These are phyloP conservation scores for Kuraishia floccosa DNA, from an alignment of 805 yeast genomes.

Conservation along the genomic window DNA sequence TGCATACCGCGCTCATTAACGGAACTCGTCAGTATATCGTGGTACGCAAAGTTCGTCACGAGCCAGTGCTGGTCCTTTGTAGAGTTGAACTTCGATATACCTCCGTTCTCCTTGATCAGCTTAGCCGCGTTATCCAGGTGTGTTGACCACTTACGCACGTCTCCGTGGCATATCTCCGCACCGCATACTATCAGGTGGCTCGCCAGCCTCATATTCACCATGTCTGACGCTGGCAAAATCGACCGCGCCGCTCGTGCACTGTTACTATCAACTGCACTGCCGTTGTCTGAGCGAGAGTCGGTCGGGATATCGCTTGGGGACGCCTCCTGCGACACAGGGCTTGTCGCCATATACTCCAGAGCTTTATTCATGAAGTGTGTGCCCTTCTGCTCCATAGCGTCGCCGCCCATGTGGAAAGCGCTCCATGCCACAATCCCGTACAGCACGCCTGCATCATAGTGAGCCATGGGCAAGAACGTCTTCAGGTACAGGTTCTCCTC, in stretches of 20 bases:
- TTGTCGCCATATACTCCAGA: constrained; percentile 24
- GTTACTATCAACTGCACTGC: too few relatives aligned
- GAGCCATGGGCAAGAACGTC: constrained; percentile 45
- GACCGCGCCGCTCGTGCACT: too few relatives aligned
- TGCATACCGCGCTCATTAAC: constrained; percentile 51
- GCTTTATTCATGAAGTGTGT: constrained; percentile 35
- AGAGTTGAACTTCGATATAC: constrained; percentile 36
- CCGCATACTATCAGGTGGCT: constrained; percentile 58
- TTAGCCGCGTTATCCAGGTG: constrained; percentile 57
- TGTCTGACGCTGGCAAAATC: constrained; percentile 17
- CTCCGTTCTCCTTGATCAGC: constrained; percentile 51
- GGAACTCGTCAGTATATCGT: constrained; percentile 61
- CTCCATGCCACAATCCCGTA: constrained; percentile 46
- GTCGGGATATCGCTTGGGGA: constrained; percentile 9
- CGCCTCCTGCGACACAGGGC: constrained; percentile 13
- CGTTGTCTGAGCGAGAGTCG: background rate
- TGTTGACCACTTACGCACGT: constrained; percentile 64
- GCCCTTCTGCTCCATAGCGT: constrained; percentile 34
- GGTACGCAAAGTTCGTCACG: constrained; percentile 70
- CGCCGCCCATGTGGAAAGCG: constrained; percentile 36
- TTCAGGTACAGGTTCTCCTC: constrained; percentile 38
- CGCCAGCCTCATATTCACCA: constrained; percentile 40
- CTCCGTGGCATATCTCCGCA: constrained; percentile 80
- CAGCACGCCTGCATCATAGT: constrained; percentile 35
- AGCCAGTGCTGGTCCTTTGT: constrained; percentile 61